Evolutionary conservation across 176 grass and related monocot genomes (phyloP).

Genomic region (Leersia perrieri): DNA sequence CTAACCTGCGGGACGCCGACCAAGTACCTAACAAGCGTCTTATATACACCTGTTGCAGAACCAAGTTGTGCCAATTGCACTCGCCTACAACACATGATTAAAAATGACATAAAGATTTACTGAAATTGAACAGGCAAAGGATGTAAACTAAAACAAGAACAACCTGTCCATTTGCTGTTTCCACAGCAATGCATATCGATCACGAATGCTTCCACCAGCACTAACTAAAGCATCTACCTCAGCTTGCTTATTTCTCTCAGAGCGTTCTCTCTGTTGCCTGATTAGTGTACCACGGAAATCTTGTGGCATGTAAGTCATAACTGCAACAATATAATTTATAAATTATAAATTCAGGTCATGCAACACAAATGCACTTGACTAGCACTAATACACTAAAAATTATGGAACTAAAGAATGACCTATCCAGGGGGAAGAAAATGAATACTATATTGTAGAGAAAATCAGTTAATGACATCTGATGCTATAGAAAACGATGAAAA

Average conservation of each 20-base stretch:
- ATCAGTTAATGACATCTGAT: not conserved
- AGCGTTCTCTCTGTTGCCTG: constrained; percentile 87
- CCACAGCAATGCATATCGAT: constrained; percentile 82
- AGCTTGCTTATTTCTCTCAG: constrained; percentile 92
- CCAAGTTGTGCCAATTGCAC: constrained; percentile 92
- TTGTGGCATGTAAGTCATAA: constrained; percentile 99
- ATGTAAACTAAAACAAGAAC: not conserved
- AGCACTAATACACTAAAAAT: not conserved
- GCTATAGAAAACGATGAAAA: not conserved
- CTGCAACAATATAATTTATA: constrained; percentile 76
- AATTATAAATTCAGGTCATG: constrained; percentile 40
- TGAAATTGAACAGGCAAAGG: constrained; percentile 1
- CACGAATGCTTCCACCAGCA: constrained; percentile 75
- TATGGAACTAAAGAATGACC: constrained; percentile 1
- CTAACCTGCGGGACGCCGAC: constrained; percentile 94
- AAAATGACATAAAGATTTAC: constrained; percentile 21
- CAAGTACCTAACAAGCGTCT: constrained; percentile 96
- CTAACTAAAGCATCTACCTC: constrained; percentile 80
- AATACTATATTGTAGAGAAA: not conserved
- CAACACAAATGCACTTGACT: constrained; percentile 10
- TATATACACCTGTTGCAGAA: constrained; percentile 97
- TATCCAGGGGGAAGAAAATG: not conserved
- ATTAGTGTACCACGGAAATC: constrained; percentile 92
- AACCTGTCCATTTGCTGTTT: constrained; percentile 99
- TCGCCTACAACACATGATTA: constrained; percentile 50